phyloP scores from a whole-genome alignment of 352 stramenopile genomes.

The Phytophthora crassamura region DNA sequence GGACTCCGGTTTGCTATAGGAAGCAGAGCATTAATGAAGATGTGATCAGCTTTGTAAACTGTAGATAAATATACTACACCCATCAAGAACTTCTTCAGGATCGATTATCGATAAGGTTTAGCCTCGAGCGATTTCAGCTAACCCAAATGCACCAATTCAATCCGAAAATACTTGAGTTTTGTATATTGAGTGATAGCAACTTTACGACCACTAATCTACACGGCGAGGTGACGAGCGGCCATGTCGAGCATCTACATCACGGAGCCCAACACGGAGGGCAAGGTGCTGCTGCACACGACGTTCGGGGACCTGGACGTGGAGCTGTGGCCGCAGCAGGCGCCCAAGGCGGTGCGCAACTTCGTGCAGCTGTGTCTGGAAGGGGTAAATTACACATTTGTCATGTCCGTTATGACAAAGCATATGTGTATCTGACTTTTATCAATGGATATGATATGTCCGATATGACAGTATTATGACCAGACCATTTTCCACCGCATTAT shows the following conservation, averaged over 20 bases:
- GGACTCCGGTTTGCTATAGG: too few relatives aligned
- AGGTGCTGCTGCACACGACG: constrained; percentile 97
- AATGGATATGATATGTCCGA: constrained; percentile 10
- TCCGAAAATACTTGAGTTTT: too few relatives aligned
- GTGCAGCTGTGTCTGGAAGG: constrained; percentile 92
- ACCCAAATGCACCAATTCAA: too few relatives aligned
- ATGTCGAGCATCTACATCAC: constrained; percentile 99
- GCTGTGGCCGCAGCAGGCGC: constrained; percentile 97
- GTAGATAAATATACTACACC: too few relatives aligned
- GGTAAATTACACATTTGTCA: constrained; percentile 29
- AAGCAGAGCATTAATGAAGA: too few relatives aligned
- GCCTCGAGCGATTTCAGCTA: too few relatives aligned
- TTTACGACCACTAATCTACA: too few relatives aligned
- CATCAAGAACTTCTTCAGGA: too few relatives aligned
- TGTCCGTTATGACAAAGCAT: constrained; percentile 5
- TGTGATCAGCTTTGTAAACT: too few relatives aligned
- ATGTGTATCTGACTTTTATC: neutral
- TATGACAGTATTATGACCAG: constrained; percentile 93
- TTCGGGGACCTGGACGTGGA: constrained; percentile 98
- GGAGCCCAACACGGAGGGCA: constrained; percentile 95
- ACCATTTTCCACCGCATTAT: constrained; percentile 97
- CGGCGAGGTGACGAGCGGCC: neutral
- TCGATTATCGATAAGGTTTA: too few relatives aligned
- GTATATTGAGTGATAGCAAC: too few relatives aligned
- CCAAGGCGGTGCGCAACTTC: constrained; percentile 94